These are phyloP conservation scores for Nosema muscidifuracis DNA, from an alignment of 371 early-diverging fungal species.

Conservation along the genomic window DNA sequence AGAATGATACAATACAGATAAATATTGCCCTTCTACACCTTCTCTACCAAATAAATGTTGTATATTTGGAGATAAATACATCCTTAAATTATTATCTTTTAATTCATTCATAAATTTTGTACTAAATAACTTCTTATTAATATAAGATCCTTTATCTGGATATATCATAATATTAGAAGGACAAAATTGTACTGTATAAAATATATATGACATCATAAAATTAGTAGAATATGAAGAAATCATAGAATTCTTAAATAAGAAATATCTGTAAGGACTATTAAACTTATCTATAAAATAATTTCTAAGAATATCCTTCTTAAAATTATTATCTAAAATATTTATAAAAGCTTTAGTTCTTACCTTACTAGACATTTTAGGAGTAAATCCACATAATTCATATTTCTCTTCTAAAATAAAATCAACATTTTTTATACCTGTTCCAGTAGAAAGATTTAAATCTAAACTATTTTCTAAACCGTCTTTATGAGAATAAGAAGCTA, in stretches of 20 bases:
- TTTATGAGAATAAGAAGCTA: no score
- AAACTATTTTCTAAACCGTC: no score
- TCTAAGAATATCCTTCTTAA: background rate
- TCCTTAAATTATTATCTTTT: constrained; percentile 28
- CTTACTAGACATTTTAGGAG: background rate
- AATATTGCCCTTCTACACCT: constrained; percentile 52
- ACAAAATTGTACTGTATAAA: constrained; percentile 38
- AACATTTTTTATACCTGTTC: background rate
- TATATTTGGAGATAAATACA: constrained; percentile 50
- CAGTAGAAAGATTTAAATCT: no score
- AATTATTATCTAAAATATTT: constrained; percentile 1
- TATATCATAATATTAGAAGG: constrained; percentile 38
- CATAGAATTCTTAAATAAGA: constrained; percentile 22
- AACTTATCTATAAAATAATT: background rate
- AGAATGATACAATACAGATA: constrained; percentile 48
- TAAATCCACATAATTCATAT: background rate
- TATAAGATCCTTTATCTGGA: constrained; percentile 21
- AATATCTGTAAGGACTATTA: constrained; percentile 8
- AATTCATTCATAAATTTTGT: constrained; percentile 2
- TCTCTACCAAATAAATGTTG: constrained; percentile 49
- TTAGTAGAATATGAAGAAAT: constrained; percentile 42
- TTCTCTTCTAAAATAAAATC: background rate
- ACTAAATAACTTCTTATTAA: constrained; percentile 40
- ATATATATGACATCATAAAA: constrained; percentile 40
- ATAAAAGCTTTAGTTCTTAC: background rate